Evolutionary conservation across 495 filamentous ascomycete species (phyloP).

Genomic region (Chaetomidium leptoderma): DNA sequence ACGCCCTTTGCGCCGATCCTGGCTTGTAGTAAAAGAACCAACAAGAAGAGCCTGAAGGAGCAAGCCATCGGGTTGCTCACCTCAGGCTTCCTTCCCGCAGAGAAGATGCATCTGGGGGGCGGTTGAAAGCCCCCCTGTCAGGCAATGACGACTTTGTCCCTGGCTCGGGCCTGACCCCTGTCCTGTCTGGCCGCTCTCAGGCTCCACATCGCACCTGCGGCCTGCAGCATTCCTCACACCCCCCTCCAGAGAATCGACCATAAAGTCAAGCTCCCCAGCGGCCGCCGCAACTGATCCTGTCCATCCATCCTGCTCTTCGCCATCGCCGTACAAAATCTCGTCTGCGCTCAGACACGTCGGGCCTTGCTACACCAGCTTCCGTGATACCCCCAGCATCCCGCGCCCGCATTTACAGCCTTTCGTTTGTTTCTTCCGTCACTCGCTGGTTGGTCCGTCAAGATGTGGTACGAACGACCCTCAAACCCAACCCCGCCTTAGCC

Average conservation of each 20-base stretch:
- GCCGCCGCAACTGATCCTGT: constrained; percentile 2
- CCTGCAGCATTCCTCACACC: constrained; percentile 19
- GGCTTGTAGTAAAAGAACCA: neutral
- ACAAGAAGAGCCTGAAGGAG: neutral
- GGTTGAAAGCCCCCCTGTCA: neutral
- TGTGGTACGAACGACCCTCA: constrained; percentile 31
- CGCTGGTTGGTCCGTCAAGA: constrained; percentile 30
- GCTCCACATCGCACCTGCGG: constrained; percentile 16
- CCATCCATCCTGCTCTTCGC: constrained; percentile 13
- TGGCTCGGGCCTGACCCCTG: constrained; percentile 12
- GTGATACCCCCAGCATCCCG: constrained; percentile 13
- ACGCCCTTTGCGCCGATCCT: neutral
- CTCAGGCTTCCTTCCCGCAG: constrained; percentile 4
- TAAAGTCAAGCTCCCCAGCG: constrained; percentile 27
- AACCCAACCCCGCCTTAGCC: constrained; percentile 16
- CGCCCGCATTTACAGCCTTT: constrained; percentile 3
- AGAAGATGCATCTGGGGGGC: neutral
- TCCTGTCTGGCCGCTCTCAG: constrained; percentile 6
- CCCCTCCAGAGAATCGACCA: constrained; percentile 14
- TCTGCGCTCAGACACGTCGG: neutral
- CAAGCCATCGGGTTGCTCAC: constrained; percentile 2
- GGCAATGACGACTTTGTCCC: constrained; percentile 15
- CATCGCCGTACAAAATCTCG: constrained; percentile 2
- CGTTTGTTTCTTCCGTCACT: constrained; percentile 20
- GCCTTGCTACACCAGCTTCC: neutral